These are phyloP conservation scores for Pseudozyma pruni DNA, from an alignment of 1,284 basidiomycete species.

Conservation along the genomic window DNA sequence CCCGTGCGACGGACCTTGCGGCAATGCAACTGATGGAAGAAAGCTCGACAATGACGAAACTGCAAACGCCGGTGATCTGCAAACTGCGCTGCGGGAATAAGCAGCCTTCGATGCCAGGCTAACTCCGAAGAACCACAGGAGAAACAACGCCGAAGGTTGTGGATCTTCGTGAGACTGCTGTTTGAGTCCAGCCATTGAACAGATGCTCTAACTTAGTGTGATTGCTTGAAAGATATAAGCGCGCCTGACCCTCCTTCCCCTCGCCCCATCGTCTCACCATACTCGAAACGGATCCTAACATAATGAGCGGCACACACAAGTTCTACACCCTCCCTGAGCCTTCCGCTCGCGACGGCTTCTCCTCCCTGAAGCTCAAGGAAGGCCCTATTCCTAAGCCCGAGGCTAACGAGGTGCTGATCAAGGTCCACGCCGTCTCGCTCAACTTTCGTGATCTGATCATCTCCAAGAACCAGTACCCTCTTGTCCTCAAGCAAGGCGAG, in stretches of 20 bases:
- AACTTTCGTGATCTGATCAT: conserved; percentile 67
- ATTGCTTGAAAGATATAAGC: no score
- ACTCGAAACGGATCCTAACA: neutral
- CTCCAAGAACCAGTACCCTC: conserved; percentile 36
- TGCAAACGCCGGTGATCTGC: neutral
- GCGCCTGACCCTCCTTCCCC: neutral
- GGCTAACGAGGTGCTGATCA: conserved; percentile 56
- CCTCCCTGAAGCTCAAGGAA: conserved; percentile 35
- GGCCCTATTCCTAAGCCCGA: conserved; percentile 49
- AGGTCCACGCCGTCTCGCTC: conserved; percentile 68
- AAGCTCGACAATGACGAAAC: no score
- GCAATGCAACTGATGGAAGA: neutral
- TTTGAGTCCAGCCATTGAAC: no score
- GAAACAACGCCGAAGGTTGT: no score
- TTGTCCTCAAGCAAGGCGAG: conserved; percentile 42
- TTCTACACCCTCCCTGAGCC: conserved; percentile 38
- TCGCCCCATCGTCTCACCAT: neutral
- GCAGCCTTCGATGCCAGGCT: no score
- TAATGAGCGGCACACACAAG: conserved; percentile 39
- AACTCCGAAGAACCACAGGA: no score
- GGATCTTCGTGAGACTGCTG: no score
- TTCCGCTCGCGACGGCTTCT: conserved; percentile 39
- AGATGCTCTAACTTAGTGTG: no score
- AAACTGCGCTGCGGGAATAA: neutral
- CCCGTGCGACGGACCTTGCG: neutral